Base-by-base conservation (phyloP, 1,284 basidiomycete species). In the Melampsora americana region DNA sequence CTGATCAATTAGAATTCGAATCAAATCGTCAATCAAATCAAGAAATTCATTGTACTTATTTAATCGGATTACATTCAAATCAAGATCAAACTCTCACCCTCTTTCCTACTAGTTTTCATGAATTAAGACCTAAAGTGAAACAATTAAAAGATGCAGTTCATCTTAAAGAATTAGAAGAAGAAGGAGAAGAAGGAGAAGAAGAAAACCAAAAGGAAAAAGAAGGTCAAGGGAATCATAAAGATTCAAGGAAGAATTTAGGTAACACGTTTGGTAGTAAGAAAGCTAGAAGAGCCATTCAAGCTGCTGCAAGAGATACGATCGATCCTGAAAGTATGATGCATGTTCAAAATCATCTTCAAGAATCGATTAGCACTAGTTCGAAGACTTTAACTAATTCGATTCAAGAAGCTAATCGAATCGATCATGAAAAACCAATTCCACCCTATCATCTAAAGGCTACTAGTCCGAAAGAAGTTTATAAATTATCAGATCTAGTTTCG, bases 201-300 rank as follows among this genome's bases (percentile, higher is more conserved):
- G 50, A 53, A 53, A 53, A 26, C 5, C 9, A 56, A 9, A 12
- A 56, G 26, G 53, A n/a, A 56, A 28, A 56, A 23, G 53, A 56
- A 23, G 20, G n/a, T 56, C 53, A 56, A 7, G 4, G n/a, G 26
- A n/a, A 9, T 4, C 12, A 66, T 39, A 64, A 73, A 23, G 50
- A 26, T 9, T 60, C 70, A 3, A 5, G 70, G 4, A 66, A 12
- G 77, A 86, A 87, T n/a, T 87, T 97, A 0, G 94, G 94, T 42
- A 90, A 92, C 81, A 88, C 90, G 0, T 97, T 97, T 79, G 94
- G 94, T 28, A 95, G 93, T 16, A 92, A 92, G 84, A 96, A 95
- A 82, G 92, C 92, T 50, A 90, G 92, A 83, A 88, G 89, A 18
- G 89, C 88, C 39, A 93, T 96, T 80, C 88, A 88, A 76, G 90